Conservation (phyloP, 1,284 basidiomycete genomes). For the Sanghuangporus weigelae region DNA sequence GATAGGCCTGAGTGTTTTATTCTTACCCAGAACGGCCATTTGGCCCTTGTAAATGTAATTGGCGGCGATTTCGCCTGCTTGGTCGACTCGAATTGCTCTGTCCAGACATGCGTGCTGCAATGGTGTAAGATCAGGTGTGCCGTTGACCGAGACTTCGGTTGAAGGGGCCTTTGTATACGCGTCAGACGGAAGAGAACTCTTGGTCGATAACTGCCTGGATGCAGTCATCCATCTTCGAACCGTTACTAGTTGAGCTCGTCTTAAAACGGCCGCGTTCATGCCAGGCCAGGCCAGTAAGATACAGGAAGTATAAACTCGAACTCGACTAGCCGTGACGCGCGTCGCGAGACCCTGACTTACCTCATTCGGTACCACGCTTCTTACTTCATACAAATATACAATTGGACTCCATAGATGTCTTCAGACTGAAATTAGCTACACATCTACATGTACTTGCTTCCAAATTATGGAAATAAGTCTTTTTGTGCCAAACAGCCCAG, state of each 20-base stretch:
- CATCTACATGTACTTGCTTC: too few species aligned
- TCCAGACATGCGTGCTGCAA: slow-evolving; percentile 34
- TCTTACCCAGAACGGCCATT: slow-evolving; percentile 60
- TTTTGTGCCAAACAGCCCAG: too few species aligned
- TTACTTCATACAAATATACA: too few species aligned
- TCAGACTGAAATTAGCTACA: too few species aligned
- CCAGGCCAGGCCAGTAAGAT: not conserved
- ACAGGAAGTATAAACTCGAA: too few species aligned
- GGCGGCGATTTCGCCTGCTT: slow-evolving; percentile 89
- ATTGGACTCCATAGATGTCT: too few species aligned
- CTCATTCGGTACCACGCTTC: too few species aligned
- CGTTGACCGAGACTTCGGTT: not conserved
- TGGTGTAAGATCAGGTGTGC: slow-evolving; percentile 2
- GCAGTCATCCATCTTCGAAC: not conserved
- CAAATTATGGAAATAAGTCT: too few species aligned
- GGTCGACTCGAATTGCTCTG: slow-evolving; percentile 78
- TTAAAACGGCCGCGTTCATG: not conserved
- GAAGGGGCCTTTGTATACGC: slow-evolving; percentile 8
- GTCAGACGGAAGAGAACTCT: slow-evolving; percentile 2
- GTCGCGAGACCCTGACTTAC: too few species aligned
- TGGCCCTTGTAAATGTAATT: slow-evolving; percentile 93
- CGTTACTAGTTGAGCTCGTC: not conserved
- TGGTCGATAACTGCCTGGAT: not conserved
- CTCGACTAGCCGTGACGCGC: too few species aligned
- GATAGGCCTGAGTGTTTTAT: slow-evolving; percentile 57